A percentile compares a stretch with the other conserved stretches of the same genome.
Conservation (phyloP, 495 filamentous ascomycete genomes). For the Aspergillus haitiensis region DNA sequence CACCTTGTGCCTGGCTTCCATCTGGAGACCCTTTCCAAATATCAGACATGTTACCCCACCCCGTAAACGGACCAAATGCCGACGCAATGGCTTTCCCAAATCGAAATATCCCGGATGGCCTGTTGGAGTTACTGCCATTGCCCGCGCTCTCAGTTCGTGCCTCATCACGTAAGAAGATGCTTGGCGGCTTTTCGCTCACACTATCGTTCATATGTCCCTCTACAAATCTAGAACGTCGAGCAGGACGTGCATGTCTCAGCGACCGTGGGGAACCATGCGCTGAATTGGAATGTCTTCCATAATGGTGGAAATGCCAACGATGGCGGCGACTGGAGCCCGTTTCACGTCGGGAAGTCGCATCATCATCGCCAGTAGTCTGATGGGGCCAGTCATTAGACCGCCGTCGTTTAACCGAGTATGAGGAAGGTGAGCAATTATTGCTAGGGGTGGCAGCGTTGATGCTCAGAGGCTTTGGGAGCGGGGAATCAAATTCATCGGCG, state of each 20-base stretch:
- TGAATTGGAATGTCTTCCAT: conserved; percentile 1
- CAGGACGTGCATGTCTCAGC: conserved; percentile 26
- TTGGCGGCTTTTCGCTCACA: conserved; percentile 65
- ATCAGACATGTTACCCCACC: conserved; percentile 42
- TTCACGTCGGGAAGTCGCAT: neutral
- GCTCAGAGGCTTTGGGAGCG: neutral
- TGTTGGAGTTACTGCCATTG: conserved; percentile 23
- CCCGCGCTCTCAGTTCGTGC: conserved; percentile 18
- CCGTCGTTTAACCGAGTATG: conserved; percentile 45
- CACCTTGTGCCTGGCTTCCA: conserved; percentile 26
- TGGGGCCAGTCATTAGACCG: conserved; percentile 53
- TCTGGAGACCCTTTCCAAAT: conserved; percentile 33
- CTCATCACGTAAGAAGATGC: conserved; percentile 57
- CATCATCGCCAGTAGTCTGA: conserved; percentile 10
- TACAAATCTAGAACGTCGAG: conserved; percentile 62
- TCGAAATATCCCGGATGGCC: conserved; percentile 54
- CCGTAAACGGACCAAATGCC: conserved; percentile 55
- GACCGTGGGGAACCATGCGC: conserved; percentile 33
- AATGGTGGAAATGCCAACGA: conserved; percentile 19
- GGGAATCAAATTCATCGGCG: conserved; percentile 35
- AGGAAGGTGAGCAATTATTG: conserved; percentile 22
- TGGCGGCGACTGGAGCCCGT: neutral
- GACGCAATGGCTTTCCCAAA: conserved; percentile 60
- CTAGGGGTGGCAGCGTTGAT: neutral
- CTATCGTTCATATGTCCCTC: conserved; percentile 80